These are phyloP conservation scores for Eutrema heterophyllum DNA, from an alignment of 345 rosid species.

Conservation along the genomic window DNA sequence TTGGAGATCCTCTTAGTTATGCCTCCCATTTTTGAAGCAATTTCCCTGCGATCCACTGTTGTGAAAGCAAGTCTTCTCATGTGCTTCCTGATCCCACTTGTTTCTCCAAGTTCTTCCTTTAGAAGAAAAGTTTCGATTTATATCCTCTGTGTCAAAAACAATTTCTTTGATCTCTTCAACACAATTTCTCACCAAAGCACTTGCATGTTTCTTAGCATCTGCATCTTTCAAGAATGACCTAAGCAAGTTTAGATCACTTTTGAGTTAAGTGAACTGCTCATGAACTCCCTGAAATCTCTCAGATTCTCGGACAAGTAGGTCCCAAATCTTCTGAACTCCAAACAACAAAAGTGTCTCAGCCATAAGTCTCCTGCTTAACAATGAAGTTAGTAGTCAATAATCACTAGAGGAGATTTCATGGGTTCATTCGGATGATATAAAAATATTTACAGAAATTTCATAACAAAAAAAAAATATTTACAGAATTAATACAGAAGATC, in stretches of 20 bases:
- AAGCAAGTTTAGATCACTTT: neutral
- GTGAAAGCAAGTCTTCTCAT: neutral
- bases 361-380: too few species aligned
- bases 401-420: too few species aligned
- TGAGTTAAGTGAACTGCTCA: neutral
- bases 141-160: constrained; percentile 21
- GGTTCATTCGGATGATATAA: too few species aligned
- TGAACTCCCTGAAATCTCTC: neutral
- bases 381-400: too few species aligned
- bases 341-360: constrained; percentile 1
- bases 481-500: too few species aligned
- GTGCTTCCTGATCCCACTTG: neutral
- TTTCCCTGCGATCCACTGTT: neutral
- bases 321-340: constrained; percentile 13
- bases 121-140: constrained; percentile 18
- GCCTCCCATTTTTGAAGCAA: neutral
- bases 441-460: too few species aligned
- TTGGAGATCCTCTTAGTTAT: constrained; percentile 24
- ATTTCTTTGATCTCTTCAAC: constrained; percentile 15
- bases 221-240: neutral
- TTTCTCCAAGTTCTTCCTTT: neutral
- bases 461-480: too few species aligned
- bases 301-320: constrained; percentile 7
- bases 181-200: neutral
- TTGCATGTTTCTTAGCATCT: neutral